Percentiles rank a stretch among this genome's conserved stretches.
phyloP scores from a whole-genome alignment of 139 green algal genomes.

The Chlamydomonas sphaeroides region DNA sequence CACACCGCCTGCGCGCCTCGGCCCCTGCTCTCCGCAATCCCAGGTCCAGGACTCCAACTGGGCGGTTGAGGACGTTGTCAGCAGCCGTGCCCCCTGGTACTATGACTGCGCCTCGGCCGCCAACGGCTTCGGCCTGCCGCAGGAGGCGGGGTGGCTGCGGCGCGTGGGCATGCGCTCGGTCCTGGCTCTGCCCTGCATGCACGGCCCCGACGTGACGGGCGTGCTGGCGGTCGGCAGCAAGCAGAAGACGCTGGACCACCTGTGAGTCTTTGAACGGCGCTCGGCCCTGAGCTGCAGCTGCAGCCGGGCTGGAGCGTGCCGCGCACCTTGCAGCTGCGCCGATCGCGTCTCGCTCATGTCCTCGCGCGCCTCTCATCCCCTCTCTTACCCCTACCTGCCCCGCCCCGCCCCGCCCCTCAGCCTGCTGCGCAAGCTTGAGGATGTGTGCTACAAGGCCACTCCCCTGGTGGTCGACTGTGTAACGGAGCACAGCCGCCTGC shows the following conservation, averaged over 20 bases:
- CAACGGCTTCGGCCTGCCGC: constrained; percentile 33
- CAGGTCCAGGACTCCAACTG: constrained; percentile 38
- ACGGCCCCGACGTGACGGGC: constrained; percentile 10
- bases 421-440: constrained; percentile 37
- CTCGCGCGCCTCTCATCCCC: too few relatives aligned
- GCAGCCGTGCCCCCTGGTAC: constrained; percentile 28
- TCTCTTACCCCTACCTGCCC: too few relatives aligned
- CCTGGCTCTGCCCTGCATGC: constrained; percentile 36
- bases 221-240: constrained; percentile 12
- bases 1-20: neutral
- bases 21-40: neutral
- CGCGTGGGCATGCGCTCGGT: constrained; percentile 35
- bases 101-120: constrained; percentile 32
- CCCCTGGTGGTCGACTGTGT: constrained; percentile 16
- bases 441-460: constrained; percentile 17
- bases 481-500: neutral
- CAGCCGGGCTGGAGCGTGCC: too few relatives aligned
- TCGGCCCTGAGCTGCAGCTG: too few relatives aligned
- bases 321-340: too few relatives aligned
- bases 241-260: constrained; percentile 32
- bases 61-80: constrained; percentile 26
- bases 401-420: neutral
- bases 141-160: constrained; percentile 28
- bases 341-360: neutral
- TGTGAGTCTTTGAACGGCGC: too few relatives aligned